Evolutionary conservation across 306 rosid species (phyloP), one percentile per base, ranked within the genome.

Genomic region (Ziziphus jujuba): DNA sequence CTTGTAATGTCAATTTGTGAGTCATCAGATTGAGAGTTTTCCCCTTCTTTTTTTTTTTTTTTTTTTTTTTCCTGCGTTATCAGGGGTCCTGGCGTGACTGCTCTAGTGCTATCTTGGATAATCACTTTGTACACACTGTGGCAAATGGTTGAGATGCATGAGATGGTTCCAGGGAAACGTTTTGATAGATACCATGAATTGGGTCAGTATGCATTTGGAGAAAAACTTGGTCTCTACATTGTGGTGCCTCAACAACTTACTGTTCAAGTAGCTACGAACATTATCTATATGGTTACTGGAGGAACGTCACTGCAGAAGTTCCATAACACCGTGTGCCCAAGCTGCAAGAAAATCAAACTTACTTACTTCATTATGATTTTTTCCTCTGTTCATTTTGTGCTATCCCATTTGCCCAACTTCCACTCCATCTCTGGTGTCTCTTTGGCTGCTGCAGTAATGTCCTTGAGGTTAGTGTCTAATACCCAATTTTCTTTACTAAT

Each of bases 81-180:
- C 79, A 91, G 97, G 97, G 97, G 95, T 47, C 98, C 98, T 11
- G 98, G 98, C 6, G 95, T 89, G 67, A 81, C 12, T 13, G 16
- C 81, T 14, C 45, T 84, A 23, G 66, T 84, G 10, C 36, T 84
- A 5, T 84, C 89, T 56, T 84, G 89, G 89, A 19, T 84, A 70
- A 62, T 84, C 67, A 84, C 89, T 53, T 38, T 84, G 56, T 84
- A 84, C 75, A 84, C 89, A 2, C 68, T 85, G 9, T 85, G 89
- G 89, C 89, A 85, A 74, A 85, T 85, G 89, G 89, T 85, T 56
- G 75, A 85, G 64, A 85, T 85, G 89, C 89, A 85, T 8, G 89
- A 85, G 44, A 81, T 81, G 84, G 84, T 85, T 31, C 89, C 89
- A 0, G 89, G 87, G 38, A 79, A 60, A 56, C 72, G 89, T 8